phyloP scores from a whole-genome alignment of 2,329 filamentous ascomycete species.

The Talaromyces sp. region DNA sequence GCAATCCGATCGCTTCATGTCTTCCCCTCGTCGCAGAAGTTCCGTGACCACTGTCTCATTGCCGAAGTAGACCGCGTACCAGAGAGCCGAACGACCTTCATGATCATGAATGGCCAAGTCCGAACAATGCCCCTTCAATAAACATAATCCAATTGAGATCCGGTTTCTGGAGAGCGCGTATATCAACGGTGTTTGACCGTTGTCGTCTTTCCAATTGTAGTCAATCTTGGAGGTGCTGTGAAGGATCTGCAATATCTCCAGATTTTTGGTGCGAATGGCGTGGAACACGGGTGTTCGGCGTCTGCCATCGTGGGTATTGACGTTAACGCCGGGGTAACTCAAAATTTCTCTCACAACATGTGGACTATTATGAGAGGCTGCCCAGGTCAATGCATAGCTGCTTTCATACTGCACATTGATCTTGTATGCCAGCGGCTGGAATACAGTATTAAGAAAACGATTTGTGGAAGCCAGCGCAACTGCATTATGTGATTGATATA shows the following conservation, averaged over 20 bases:
- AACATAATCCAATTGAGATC: neutral
- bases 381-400: neutral
- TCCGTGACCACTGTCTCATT: neutral
- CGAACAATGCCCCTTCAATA: neutral
- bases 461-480: neutral
- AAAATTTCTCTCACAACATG: neutral
- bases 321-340: neutral
- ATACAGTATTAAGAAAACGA: neutral
- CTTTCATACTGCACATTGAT: neutral
- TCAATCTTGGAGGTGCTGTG: neutral
- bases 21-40: neutral
- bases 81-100: neutral
- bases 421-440: neutral
- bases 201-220: neutral
- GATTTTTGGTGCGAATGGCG: neutral
- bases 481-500: neutral
- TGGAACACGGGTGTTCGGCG: neutral
- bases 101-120: neutral
- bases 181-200: neutral
- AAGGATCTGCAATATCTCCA: neutral
- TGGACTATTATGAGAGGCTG: neutral
- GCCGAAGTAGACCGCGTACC: neutral
- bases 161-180: neutral
- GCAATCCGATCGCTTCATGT: neutral
- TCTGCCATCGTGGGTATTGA: neutral